Base-by-base conservation (phyloP, 225 moss, liverwort and hornwort species). In the Straminergon stramineum region DNA sequence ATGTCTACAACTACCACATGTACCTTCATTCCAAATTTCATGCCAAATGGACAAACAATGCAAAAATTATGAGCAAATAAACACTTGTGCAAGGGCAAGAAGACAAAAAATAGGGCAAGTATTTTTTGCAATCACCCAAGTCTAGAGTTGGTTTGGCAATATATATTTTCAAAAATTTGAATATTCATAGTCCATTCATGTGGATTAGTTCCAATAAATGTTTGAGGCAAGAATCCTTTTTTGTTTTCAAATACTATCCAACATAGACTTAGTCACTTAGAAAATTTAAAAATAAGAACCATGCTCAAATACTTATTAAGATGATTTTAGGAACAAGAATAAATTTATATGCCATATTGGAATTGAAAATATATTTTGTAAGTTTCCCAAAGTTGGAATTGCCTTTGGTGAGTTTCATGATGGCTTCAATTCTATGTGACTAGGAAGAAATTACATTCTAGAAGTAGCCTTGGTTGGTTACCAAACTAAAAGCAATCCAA, bases 151-250 rank as follows among this genome's bases (percentile, higher is more conserved):
- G 39, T 69, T 69, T 13, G 11, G 14, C 0, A 39, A 23, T 4
- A 23, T 0, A 26, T 24, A 70, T 70, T 23, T 70, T 24, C 3
- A 68, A 39, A n/a, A 69, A 13, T 23, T 69, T 69, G 7, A 69
- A n/a, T 28, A 48, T 48, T 31, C 3, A 48, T 31, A 48, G 6
- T 75, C 30, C 43, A 31, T 48, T 75, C 4, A 31, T 48, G 4
- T 31, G 0, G 17, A 45, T 74, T 48, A 48, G 10, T 48, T 45
- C 4, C 28, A 17, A 75, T 75, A 75, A 48, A 30, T 73, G 28
- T 17, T 2, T 27, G 17, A 0, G 3, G 17, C 5, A 19, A 30
- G 0, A 51, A 31, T 11, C 43, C 0, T 41, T 15, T 45, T 74
- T 74, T 75, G 4, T 48, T 75, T 75, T 32, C 19, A 75, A 32